Percentiles rank a stretch among this genome's conserved stretches.
phyloP scores from a whole-genome alignment of 2,329 filamentous ascomycete species.

The Capronia coronata region DNA sequence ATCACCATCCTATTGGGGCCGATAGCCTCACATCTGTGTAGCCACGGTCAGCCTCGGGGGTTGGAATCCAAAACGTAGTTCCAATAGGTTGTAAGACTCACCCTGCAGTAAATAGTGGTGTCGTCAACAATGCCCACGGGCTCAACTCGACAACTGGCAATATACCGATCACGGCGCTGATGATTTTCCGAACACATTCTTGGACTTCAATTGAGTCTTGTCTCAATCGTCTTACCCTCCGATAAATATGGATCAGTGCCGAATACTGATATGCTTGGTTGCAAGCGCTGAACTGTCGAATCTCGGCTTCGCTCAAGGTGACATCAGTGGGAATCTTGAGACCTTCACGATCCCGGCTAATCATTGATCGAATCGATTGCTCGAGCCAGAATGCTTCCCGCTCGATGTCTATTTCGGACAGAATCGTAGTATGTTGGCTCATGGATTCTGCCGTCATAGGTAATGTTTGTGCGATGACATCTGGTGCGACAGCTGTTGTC shows the following conservation, averaged over 20 bases:
- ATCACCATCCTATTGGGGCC: too few relatives aligned
- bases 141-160: constrained; percentile 36
- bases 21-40: too few relatives aligned
- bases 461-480: too few relatives aligned
- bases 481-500: too few relatives aligned
- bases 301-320: constrained; percentile 23
- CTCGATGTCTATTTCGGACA: constrained; percentile 10
- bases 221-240: constrained; percentile 34
- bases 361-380: constrained; percentile 26
- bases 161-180: constrained; percentile 37
- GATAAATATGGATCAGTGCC: constrained; percentile 40
- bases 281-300: constrained; percentile 38
- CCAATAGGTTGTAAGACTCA: too few relatives aligned
- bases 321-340: constrained; percentile 30
- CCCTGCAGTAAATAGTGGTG: constrained; percentile 40
- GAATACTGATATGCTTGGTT: constrained; percentile 41
- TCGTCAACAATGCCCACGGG: constrained; percentile 40
- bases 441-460: too few relatives aligned
- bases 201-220: constrained; percentile 4
- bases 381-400: constrained; percentile 32
- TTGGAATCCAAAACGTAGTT: too few relatives aligned
- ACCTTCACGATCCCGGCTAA: constrained; percentile 23
- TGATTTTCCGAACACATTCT: constrained; percentile 30
- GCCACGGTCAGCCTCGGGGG: too few relatives aligned
- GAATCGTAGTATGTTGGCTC: neutral